Percentiles rank a stretch among this genome's conserved stretches.
Evolutionary conservation across 1,284 basidiomycete genomes (phyloP).

Genomic region (Apiotrichum sp.): DNA sequence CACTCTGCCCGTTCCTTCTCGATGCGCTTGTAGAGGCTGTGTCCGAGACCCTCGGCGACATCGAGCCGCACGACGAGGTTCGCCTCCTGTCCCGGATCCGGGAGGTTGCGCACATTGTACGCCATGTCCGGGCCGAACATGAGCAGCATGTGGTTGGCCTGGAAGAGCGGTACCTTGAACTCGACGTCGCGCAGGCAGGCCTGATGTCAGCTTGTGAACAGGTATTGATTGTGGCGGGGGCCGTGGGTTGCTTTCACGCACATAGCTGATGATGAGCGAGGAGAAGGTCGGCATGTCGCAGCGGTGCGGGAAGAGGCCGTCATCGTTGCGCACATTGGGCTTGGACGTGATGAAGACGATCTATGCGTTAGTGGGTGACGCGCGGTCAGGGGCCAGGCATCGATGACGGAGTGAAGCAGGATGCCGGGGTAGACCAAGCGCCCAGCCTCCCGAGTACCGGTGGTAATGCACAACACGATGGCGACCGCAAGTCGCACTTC

Average conservation of each 20-base stretch:
- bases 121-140: slow-evolving; percentile 29
- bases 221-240: neutral
- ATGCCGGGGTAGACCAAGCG: too few relatives aligned
- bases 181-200: slow-evolving; percentile 16
- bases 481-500: neutral
- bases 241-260: slow-evolving; percentile 12
- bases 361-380: slow-evolving; percentile 1
- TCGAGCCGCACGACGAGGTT: slow-evolving; percentile 28
- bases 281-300: slow-evolving; percentile 19
- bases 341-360: slow-evolving; percentile 24
- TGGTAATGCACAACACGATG: neutral
- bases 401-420: neutral
- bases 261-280: slow-evolving; percentile 35
- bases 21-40: slow-evolving; percentile 40
- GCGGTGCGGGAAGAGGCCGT: slow-evolving; percentile 8
- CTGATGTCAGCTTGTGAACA: neutral
- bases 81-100: slow-evolving; percentile 30
- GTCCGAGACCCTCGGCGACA: slow-evolving; percentile 35
- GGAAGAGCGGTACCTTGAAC: slow-evolving; percentile 40
- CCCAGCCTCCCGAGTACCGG: too few relatives aligned
- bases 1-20: slow-evolving; percentile 33
- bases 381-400: slow-evolving; percentile 1
- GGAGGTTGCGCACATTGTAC: slow-evolving; percentile 17
- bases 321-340: neutral
- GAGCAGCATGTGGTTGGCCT: slow-evolving; percentile 33